Evolutionary conservation across 1,139 yeast species (phyloP).

Genomic region (Magnusiomyces magnusii): DNA sequence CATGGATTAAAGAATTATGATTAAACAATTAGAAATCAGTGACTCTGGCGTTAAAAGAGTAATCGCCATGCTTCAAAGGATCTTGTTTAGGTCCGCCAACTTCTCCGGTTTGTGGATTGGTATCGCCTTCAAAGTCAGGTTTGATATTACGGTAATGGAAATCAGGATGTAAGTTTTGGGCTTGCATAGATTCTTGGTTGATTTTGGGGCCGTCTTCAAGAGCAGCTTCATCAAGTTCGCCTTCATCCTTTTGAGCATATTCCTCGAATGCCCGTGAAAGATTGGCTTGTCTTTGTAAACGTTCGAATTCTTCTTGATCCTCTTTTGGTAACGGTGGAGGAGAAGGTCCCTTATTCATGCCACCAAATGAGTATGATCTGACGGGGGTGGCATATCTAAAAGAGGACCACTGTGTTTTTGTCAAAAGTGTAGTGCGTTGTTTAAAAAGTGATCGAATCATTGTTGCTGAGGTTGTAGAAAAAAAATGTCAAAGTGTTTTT

Average conservation of each 20-base stretch:
- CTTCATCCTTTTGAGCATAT: constrained; percentile 50
- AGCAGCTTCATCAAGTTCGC: constrained; percentile 31
- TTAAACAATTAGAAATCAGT: constrained; percentile 75
- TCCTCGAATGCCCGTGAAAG: constrained; percentile 60
- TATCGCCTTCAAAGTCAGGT: constrained; percentile 95
- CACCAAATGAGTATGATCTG: not conserved
- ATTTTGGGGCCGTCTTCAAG: constrained; percentile 38
- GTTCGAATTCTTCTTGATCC: constrained; percentile 90
- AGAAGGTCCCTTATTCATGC: constrained; percentile 40
- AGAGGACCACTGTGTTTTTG: not conserved
- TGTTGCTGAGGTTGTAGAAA: not conserved
- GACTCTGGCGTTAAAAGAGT: constrained; percentile 92
- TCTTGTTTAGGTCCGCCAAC: constrained; percentile 99
- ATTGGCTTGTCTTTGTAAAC: constrained; percentile 70
- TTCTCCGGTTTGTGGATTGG: constrained; percentile 91
- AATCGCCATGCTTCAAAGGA: constrained; percentile 87
- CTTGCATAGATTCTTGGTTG: constrained; percentile 37
- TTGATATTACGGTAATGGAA: constrained; percentile 62
- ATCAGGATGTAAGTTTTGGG: constrained; percentile 37
- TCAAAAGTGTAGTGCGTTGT: not conserved
- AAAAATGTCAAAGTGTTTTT: not conserved
- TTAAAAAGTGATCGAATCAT: not conserved
- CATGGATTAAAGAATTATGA: too few relatives aligned
- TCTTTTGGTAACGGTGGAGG: constrained; percentile 83
- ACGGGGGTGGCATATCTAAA: not conserved